phyloP scores from a whole-genome alignment of 164 flowering plant genomes.

The Chloranthus sessilifolius region DNA sequence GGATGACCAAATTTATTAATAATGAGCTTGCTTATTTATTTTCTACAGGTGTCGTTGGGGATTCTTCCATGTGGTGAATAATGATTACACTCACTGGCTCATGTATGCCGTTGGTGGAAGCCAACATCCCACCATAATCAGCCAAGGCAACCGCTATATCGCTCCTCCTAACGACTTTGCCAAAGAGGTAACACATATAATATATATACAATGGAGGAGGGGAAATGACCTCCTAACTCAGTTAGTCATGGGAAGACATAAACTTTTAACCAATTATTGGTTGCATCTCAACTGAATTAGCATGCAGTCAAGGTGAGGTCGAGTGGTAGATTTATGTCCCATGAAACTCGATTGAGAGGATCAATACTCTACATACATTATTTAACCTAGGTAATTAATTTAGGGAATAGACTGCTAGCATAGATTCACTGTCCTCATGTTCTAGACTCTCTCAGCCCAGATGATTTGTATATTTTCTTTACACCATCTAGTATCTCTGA shows the following conservation, averaged over 20 bases:
- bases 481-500: too few relatives aligned
- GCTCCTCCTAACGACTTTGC: conserved; percentile 35
- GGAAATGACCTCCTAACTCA: neutral
- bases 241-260: neutral
- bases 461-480: too few relatives aligned
- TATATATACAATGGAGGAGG: neutral
- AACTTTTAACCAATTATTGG: neutral
- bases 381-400: too few relatives aligned
- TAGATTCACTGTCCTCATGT: too few relatives aligned
- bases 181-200: conserved; percentile 39
- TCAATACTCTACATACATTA: neutral
- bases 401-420: too few relatives aligned
- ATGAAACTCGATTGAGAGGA: neutral
- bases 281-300: neutral
- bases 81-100: conserved; percentile 74
- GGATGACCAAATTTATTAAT: too few relatives aligned
- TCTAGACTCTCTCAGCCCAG: too few relatives aligned
- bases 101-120: conserved; percentile 94
- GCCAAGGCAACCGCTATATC: conserved; percentile 76
- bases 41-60: conserved; percentile 45
- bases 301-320: neutral
- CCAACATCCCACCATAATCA: conserved; percentile 58
- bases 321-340: neutral
- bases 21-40: neutral
- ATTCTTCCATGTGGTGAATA: conserved; percentile 66